Conservation (phyloP, 257 asterid species). For the Ligustrum vulgare region DNA sequence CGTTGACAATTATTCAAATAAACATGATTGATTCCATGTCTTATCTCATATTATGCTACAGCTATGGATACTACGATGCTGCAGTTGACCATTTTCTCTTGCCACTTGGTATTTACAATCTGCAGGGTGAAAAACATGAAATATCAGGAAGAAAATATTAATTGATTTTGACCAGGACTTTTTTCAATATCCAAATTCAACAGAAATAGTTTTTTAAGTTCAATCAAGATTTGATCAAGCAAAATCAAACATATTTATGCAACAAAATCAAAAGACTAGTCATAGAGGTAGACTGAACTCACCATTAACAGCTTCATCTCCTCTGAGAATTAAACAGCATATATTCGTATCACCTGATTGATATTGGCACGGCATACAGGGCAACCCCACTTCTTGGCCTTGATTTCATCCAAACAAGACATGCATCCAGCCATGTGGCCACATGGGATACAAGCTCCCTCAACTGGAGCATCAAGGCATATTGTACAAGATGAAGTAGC, state of each 20-base stretch:
- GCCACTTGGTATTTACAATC: slow-evolving; percentile 10
- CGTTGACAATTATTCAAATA: too few relatives aligned
- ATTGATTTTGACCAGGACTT: background rate
- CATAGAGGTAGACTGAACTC: slow-evolving; percentile 15
- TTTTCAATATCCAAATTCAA: background rate
- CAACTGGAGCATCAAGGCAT: slow-evolving; percentile 77
- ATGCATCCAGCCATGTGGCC: slow-evolving; percentile 98
- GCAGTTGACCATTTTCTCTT: background rate
- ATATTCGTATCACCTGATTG: slow-evolving; percentile 70
- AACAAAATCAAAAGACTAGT: background rate
- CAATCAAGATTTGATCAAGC: slow-evolving; percentile 4
- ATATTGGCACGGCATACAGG: slow-evolving; percentile 88
- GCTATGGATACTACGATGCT: background rate
- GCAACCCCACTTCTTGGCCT: slow-evolving; percentile 83
- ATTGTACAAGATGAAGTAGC: slow-evolving; percentile 61
- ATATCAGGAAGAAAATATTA: background rate
- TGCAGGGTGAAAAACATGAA: slow-evolving; percentile 1
- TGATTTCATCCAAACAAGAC: slow-evolving; percentile 73
- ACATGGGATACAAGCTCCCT: slow-evolving; percentile 93
- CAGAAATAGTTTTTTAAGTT: background rate
- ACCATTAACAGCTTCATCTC: slow-evolving; percentile 29
- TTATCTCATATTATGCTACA: slow-evolving; percentile 1
- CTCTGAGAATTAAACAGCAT: slow-evolving; percentile 51
- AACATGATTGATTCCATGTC: background rate
- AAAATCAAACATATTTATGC: background rate